Base-by-base conservation (phyloP, 352 stramenopile species). In the Phytopythium helicoides region DNA sequence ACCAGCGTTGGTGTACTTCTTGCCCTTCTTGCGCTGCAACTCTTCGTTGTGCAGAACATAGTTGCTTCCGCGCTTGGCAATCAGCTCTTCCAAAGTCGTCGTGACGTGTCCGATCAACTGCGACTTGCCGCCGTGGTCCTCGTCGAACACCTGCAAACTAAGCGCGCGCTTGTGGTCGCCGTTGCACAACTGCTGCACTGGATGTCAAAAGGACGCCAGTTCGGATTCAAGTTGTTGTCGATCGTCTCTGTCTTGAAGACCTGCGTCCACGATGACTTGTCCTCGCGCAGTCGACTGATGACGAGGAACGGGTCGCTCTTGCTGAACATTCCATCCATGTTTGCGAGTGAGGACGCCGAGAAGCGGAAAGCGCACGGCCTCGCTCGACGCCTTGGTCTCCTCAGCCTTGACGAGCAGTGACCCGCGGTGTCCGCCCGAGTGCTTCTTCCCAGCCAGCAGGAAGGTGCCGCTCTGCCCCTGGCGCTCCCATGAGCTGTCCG, bases 71-170 rank as follows among this genome's bases (percentile, higher is more conserved):
- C 62, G 56, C 47, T 81, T 76, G 9, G 56, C 60, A 36, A 89
- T 47, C 7, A 96, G 68, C 44, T 89, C 75, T 18, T 80, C 62
- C 22, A 92, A 54, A 7, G 70, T 81, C 1, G 79, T 89, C 31
- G 61, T 54, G 41, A 81, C 68, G 16, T 81, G 55, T 15, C 87
- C 86, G 52, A 96, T 92, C 10, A 94, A 62, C 15, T 92, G 71
- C 35, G 61, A 65, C 28, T 74, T 84, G 16, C 85, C 84, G 19
- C 64, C 68, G 18, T 62, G 62, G 50, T 97, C 83, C 48, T 91
- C 78, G 54, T 95, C 85, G 54, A 88, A 91, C 33, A 94, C 76
- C 60, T 97, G 77, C 12, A 96, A 46, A 41, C 62, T 61, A 28
- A 97, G 57, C 1, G 71, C 64, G 16, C 86, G 84, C 7, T 76